A percentile compares a stretch with the other conserved stretches of the same genome.
These are phyloP conservation scores for Yamadazyma dendronema DNA, from an alignment of 1,139 yeast genomes.

Conservation along the genomic window DNA sequence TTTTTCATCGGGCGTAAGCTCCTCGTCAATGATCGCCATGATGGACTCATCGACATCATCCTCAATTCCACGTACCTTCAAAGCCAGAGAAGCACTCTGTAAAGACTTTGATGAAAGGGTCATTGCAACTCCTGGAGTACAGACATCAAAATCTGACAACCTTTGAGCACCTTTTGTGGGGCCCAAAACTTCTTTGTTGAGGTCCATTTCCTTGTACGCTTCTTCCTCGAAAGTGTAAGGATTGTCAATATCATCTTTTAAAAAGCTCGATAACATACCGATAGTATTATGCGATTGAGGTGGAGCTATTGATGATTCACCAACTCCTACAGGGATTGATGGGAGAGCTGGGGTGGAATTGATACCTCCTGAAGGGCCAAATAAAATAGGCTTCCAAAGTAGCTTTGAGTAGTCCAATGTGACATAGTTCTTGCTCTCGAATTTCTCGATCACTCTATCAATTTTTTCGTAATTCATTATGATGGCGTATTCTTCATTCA, in stretches of 20 bases:
- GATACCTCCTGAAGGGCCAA: conserved; percentile 83
- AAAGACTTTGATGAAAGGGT: conserved; percentile 6
- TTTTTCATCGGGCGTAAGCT: conserved; percentile 2
- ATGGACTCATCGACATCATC: conserved; percentile 6
- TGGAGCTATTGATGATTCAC: background rate
- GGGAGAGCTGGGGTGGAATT: conserved; percentile 50
- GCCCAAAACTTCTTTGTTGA: conserved; percentile 29
- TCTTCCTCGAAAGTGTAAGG: conserved; percentile 57
- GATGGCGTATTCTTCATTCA: conserved; percentile 50
- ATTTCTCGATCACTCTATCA: conserved; percentile 41
- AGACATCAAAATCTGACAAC: conserved; percentile 21
- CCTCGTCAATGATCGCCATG: background rate
- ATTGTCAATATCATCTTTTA: conserved; percentile 64
- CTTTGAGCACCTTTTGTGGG: background rate
- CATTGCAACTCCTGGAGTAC: conserved; percentile 30
- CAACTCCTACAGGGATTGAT: conserved; percentile 4
- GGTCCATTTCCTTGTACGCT: conserved; percentile 41
- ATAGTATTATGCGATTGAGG: conserved; percentile 43
- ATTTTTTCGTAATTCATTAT: conserved; percentile 49
- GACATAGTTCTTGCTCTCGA: conserved; percentile 58
- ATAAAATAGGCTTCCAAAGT: conserved; percentile 79
- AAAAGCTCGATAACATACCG: conserved; percentile 51
- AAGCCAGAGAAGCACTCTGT: conserved; percentile 3
- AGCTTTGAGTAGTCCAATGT: conserved; percentile 50
- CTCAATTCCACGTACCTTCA: conserved; percentile 4